Base-by-base conservation (phyloP, 2,329 filamentous ascomycete genomes). In the Colletotrichum sp. region DNA sequence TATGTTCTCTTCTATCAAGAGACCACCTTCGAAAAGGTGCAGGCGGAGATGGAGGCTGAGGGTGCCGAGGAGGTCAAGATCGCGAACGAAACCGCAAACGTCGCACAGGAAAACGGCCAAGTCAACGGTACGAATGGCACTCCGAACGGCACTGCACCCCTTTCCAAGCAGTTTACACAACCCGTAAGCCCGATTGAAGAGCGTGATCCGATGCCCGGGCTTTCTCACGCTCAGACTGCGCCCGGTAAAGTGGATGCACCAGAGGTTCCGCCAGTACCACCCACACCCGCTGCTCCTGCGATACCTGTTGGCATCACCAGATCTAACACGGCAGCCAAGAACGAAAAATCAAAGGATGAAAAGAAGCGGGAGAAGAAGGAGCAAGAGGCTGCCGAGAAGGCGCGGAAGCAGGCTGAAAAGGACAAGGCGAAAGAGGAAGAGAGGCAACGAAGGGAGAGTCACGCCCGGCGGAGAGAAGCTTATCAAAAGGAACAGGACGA, bases 1-100 rank as follows among this genome's bases (percentile, higher is more conserved):
- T 99, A 99, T 81, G 96, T 99, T 18, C 88, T 99, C 12, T 99
- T 99, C 84, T 99, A 99, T 85, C 97, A 98, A 83, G 96, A 99
- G 84, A 99, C 92, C 5, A 93, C 92, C 0, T 90, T 92, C 75
- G 92, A 93, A 80, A 92, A 92, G 80, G 89, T 93, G 69, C 87
- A 90, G 76, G 93, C 92, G 72, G 96, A 99, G 84, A 94, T 98
- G 82, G 96, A 98, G 80, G 93, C 92, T 63, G 96, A 98, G 83
- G 93, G 93, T 13, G 85, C 88, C 81, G 93, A 89, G 84, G 94
- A 92, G 81, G 89, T 90, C 71, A 88, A 88, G 81, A 84, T 91
- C 79, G 89, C 89, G 71, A 89, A 88, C 78, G 86, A 91, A 81
- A 89, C 90, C 63, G 91, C 91, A n/a, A 89, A 89, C 68, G 82